Conservation (phyloP, 257 asterid species). For the Nicotiana obtusifolia region DNA sequence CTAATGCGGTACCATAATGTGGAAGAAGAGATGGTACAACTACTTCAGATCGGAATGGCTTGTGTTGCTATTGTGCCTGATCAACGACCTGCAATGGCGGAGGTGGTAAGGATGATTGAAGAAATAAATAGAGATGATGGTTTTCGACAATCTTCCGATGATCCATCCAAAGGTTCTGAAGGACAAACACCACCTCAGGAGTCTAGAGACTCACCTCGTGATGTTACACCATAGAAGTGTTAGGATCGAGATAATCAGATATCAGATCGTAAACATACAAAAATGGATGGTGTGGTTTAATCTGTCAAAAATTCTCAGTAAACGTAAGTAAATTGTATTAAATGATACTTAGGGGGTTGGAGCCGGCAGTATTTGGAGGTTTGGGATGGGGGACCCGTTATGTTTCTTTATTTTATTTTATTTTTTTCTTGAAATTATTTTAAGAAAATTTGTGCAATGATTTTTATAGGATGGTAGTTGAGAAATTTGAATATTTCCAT, state of each 20-base stretch:
- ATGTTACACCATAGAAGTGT: conserved; percentile 42
- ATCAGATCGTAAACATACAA: neutral
- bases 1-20: conserved; percentile 87
- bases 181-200: conserved; percentile 76
- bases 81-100: conserved; percentile 69
- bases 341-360: conserved; percentile 3
- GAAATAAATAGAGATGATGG: conserved; percentile 76
- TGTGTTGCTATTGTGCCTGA: conserved; percentile 79
- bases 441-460: conserved; percentile 28
- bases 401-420: conserved; percentile 23
- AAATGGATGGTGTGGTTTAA: neutral
- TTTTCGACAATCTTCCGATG: conserved; percentile 65
- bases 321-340: conserved; percentile 4
- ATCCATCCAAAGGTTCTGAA: conserved; percentile 62
- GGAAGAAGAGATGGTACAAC: conserved; percentile 99
- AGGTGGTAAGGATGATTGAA: conserved; percentile 78
- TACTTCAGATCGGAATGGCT: conserved; percentile 91
- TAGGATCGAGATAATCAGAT: no score
- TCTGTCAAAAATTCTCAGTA: conserved; percentile 9
- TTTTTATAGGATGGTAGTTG: conserved; percentile 27
- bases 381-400: conserved; percentile 16
- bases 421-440: conserved; percentile 29
- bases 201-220: conserved; percentile 56
- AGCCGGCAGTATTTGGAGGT: conserved; percentile 4
- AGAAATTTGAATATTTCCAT: conserved; percentile 29